Base-by-base conservation (phyloP, 768 basidiomycete species). In the Auricularia cornea region DNA sequence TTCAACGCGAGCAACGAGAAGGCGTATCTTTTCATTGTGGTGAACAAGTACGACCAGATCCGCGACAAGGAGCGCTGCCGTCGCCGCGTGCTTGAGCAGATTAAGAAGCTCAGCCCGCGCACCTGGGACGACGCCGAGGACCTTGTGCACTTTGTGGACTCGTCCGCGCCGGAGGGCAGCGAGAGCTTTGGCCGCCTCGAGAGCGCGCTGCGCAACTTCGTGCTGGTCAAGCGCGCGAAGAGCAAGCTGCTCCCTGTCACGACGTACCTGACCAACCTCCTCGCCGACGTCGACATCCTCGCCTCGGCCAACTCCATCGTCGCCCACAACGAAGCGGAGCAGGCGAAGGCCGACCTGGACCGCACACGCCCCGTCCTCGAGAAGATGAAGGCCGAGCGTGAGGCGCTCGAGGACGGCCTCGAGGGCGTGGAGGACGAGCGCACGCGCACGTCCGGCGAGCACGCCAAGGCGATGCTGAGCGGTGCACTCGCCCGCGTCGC, bases 71-170 rank as follows among this genome's bases (percentile, higher is more conserved):
- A 89, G 59, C 89, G 92, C 74, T 98, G 97, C 76, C 84, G 85
- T 70, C 83, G 91, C 48, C 75, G 87, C 33, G 89, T 99, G 54
- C 83, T 97, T 30, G 94, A 98, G 64, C 96, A 98, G 75, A 93
- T 99, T 81, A 89, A 86, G 72, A 83, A 90, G 68, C 83, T 98
- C 68, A 93, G 90, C 70, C 96, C 97, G n/a, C 77, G 84, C 60
- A 98, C 97, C 0, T 92, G 87, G 72, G 90, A 93, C 62, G 92
- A 97, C 68, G 86, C 93, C 0, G 84, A 88, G 54, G 92, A 98
- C 73, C 85, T 99, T 48, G 95, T 99, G 3, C 97, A 99, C 76
- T 99, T 98, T 73, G 97, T 99, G 69, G 97, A 99, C 73, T 96
- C 94, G 6, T 86, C 88, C 16, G 76, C 83, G 0, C 84, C 84